These are phyloP conservation scores for Endotrypanum monterogeii DNA, from an alignment of 208 protist genomes.

Conservation along the genomic window DNA sequence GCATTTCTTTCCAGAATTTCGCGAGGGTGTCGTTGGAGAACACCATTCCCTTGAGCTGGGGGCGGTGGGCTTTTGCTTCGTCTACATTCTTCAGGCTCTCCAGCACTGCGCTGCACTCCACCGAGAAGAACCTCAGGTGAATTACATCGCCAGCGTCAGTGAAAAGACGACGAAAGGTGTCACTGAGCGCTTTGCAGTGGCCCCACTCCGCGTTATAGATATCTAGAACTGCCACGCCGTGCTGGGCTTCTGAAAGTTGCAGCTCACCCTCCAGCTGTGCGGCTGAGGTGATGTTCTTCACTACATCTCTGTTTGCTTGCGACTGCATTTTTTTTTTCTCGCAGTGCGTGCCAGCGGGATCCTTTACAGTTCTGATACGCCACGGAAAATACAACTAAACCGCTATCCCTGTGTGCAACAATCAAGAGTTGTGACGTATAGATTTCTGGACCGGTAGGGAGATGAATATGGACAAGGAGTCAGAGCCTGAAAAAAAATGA, in stretches of 20 bases:
- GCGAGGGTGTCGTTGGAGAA: constrained; percentile 62
- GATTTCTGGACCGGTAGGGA: background rate
- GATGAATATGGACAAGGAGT: background rate
- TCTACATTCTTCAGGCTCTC: constrained; percentile 60
- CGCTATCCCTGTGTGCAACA: background rate
- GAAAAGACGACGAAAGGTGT: constrained; percentile 85
- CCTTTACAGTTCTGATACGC: background rate
- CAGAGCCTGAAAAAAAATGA: background rate
- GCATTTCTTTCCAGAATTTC: constrained; percentile 60
- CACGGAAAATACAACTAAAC: background rate
- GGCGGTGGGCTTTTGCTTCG: constrained; percentile 19
- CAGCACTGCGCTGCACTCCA: constrained; percentile 84
- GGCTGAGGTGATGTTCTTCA: constrained; percentile 75
- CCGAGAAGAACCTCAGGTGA: constrained; percentile 83
- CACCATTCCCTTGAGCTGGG: constrained; percentile 45
- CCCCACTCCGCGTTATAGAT: constrained; percentile 91
- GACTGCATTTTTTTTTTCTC: constrained; percentile 24
- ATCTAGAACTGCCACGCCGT: constrained; percentile 86
- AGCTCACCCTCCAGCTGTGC: constrained; percentile 78
- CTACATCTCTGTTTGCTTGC: constrained; percentile 68
- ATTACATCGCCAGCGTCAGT: constrained; percentile 79
- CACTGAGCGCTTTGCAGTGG: constrained; percentile 77
- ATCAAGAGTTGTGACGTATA: background rate
- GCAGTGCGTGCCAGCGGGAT: background rate
- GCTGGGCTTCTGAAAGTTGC: constrained; percentile 75